These are phyloP conservation scores for Asterochloris erici DNA, from an alignment of 139 green algal genomes.

Conservation along the genomic window DNA sequence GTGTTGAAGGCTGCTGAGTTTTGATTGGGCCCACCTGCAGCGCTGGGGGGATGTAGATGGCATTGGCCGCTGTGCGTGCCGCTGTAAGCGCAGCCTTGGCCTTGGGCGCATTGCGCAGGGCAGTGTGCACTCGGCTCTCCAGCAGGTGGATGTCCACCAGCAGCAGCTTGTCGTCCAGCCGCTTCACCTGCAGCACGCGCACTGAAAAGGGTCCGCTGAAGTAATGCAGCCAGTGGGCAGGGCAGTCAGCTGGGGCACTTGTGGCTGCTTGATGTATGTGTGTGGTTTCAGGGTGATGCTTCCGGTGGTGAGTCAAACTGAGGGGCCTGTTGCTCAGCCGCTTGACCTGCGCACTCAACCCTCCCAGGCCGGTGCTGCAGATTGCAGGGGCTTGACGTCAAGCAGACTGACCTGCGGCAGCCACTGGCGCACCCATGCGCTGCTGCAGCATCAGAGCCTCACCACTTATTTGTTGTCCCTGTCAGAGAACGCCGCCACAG, in stretches of 20 bases:
- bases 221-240: neutral
- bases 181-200: constrained; percentile 70
- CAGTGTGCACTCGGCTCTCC: constrained; percentile 83
- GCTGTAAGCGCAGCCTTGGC: constrained; percentile 91
- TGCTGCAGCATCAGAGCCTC: too few species aligned
- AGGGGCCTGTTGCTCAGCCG: too few species aligned
- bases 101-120: constrained; percentile 91
- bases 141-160: constrained; percentile 98
- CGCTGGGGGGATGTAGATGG: constrained; percentile 93
- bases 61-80: constrained; percentile 91
- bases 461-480: too few species aligned
- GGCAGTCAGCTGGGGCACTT: neutral
- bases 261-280: neutral
- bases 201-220: neutral
- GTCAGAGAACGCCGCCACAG: too few species aligned
- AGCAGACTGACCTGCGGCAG: too few species aligned
- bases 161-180: constrained; percentile 98
- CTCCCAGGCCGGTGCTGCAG: too few species aligned
- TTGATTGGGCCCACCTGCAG: constrained; percentile 52
- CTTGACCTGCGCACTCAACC: too few species aligned
- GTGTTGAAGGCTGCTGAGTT: too few species aligned
- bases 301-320: too few species aligned
- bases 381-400: too few species aligned
- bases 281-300: too few species aligned
- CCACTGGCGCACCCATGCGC: too few species aligned